Conservation (phyloP, 2,329 filamentous ascomycete genomes). For the Taxawa tesnikishii region DNA sequence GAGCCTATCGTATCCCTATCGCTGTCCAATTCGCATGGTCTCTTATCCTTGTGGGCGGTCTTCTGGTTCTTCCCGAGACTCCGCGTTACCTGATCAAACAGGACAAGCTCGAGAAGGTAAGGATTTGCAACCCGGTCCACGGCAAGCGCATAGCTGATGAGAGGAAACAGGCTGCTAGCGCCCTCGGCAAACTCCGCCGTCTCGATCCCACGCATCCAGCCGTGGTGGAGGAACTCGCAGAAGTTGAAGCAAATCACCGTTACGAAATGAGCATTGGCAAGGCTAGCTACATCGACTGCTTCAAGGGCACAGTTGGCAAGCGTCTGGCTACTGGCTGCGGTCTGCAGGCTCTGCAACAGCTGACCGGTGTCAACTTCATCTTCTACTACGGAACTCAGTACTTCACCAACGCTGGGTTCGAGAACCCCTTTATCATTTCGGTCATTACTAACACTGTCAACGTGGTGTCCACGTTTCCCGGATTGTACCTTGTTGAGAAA, state of each 20-base stretch:
- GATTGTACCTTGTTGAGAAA: conserved; percentile 11
- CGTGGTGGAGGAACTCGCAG: conserved; percentile 12
- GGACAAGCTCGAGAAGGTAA: conserved; percentile 51
- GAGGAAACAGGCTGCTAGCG: conserved; percentile 45
- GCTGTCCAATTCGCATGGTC: conserved; percentile 68
- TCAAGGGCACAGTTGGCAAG: conserved; percentile 36
- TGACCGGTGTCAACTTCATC: conserved; percentile 40
- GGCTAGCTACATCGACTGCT: conserved; percentile 25
- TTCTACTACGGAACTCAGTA: conserved; percentile 20
- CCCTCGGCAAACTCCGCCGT: conserved; percentile 29
- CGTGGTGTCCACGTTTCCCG: conserved; percentile 13
- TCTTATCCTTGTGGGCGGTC: conserved; percentile 54
- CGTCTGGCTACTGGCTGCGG: conserved; percentile 26
- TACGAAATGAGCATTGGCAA: conserved; percentile 10
- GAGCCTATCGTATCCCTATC: conserved; percentile 57
- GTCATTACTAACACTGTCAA: conserved; percentile 15
- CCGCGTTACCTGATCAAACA: conserved; percentile 72
- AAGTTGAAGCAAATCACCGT: conserved; percentile 13
- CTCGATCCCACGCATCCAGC: conserved; percentile 12
- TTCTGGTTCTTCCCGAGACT: conserved; percentile 66
- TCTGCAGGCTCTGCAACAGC: conserved; percentile 31
- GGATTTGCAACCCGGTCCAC: too few species aligned
- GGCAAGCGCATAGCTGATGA: background rate
- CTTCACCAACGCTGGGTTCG: conserved; percentile 28
- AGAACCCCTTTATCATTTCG: conserved; percentile 8